Evolutionary conservation across 1,284 basidiomycete genomes (phyloP).

Genomic region (Pseudozyma hubeiensis): DNA sequence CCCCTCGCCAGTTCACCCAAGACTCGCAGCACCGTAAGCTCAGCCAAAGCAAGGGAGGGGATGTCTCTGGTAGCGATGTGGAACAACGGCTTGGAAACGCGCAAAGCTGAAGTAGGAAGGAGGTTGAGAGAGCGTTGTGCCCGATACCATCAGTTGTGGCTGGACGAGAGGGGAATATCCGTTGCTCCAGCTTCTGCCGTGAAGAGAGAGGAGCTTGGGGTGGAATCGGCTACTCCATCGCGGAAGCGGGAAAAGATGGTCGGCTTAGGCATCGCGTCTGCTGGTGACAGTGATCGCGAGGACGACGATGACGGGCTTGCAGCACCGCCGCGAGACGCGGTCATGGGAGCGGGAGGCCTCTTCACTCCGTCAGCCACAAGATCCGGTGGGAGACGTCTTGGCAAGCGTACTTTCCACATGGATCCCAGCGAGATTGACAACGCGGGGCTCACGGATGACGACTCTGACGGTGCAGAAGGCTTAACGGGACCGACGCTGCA

Average conservation of each 20-base stretch:
- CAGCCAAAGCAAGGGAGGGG: slow-evolving; percentile 35
- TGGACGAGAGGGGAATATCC: slow-evolving; percentile 31
- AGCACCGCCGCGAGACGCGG: slow-evolving; percentile 79
- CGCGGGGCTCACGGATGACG: slow-evolving; percentile 25
- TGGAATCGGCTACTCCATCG: slow-evolving; percentile 23
- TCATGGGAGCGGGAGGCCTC: slow-evolving; percentile 55
- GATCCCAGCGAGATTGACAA: slow-evolving; percentile 35
- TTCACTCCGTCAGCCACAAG: slow-evolving; percentile 43
- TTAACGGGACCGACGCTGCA: background rate
- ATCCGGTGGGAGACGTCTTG: slow-evolving; percentile 28
- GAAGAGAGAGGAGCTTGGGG: background rate
- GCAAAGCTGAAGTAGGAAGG: slow-evolving; percentile 54
- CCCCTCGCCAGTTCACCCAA: slow-evolving; percentile 15
- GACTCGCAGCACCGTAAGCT: slow-evolving; percentile 9
- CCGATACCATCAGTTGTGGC: slow-evolving; percentile 50
- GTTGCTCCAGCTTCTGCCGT: slow-evolving; percentile 8
- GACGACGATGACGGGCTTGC: slow-evolving; percentile 78
- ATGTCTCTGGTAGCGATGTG: slow-evolving; percentile 64
- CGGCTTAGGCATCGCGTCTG: slow-evolving; percentile 17
- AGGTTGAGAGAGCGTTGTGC: slow-evolving; percentile 50
- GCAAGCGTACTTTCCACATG: slow-evolving; percentile 41
- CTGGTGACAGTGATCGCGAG: slow-evolving; percentile 82
- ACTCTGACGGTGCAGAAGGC: slow-evolving; percentile 12
- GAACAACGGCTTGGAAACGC: slow-evolving; percentile 63
- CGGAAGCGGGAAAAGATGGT: slow-evolving; percentile 1